phyloP scores from a whole-genome alignment of 345 rosid genomes.

The Citrus reticulata region DNA sequence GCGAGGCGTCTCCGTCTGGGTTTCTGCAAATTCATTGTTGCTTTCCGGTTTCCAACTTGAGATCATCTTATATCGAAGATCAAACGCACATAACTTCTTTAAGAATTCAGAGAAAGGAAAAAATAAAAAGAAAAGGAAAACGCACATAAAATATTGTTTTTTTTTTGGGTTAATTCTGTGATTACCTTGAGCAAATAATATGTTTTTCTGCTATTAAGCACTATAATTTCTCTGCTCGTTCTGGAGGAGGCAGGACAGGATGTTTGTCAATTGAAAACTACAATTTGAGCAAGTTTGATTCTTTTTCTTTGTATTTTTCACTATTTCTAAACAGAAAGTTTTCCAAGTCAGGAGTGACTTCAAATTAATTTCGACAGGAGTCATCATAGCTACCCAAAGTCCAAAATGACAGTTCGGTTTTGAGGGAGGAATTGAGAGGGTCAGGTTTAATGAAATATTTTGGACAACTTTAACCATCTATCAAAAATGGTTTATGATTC shows the following conservation, averaged over 20 bases:
- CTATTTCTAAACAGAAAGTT: no score
- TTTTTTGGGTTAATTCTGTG: background rate
- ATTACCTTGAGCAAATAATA: background rate
- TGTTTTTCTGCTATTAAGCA: no score
- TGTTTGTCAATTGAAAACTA: background rate
- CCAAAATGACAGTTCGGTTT: background rate
- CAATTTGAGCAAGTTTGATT: no score
- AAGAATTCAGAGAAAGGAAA: no score
- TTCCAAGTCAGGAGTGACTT: no score
- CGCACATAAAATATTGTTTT: no score
- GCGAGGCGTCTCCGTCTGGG: background rate
- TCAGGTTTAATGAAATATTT: background rate
- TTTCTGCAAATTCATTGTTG: background rate
- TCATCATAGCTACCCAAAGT: background rate
- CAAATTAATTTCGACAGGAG: background rate
- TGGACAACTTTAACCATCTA: background rate
- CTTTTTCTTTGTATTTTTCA: no score
- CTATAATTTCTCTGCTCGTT: no score
- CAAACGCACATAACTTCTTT: no score
- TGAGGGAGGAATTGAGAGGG: background rate
- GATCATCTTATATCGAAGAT: background rate
- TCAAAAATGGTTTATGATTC: background rate
- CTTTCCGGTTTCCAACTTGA: background rate
- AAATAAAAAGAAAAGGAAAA: no score
- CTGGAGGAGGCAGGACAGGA: background rate